Evolutionary conservation across 225 moss, liverwort and hornwort genomes (phyloP), one percentile per base, ranked within the genome.

Genomic region (Bryum argenteum): DNA sequence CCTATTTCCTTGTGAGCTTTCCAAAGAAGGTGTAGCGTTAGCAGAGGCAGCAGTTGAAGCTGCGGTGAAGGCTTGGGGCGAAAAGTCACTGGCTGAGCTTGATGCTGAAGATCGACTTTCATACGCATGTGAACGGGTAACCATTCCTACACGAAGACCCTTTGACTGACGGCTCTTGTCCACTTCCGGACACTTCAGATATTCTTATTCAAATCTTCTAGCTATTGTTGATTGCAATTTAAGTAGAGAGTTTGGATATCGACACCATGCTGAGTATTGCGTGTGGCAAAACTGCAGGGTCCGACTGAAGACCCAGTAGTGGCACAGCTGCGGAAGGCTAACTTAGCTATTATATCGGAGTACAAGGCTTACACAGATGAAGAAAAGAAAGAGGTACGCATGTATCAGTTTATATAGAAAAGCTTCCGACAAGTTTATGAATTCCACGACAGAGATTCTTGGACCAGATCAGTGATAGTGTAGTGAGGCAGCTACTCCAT

Each of bases 101-200:
- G 96, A 97, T 77, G 96, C 92, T 16, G 97, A 97, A 77, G 97
- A 97, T 68, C 81, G 89, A 43, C 88, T 97, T 67, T 97, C 97
- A 24, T 97, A 92, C 80, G 92, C 97, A 18, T 97, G 94, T 73
- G 97, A 97, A 81, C 90, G 87, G 65, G 95, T 95, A 69, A 57
- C 61, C 17, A 48, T 48, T 48, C 63, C 23, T 56, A 9, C 11
- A 5, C 48, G 58, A 69, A 33, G n/a, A n/a, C 17, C 50, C 67
- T 43, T 20, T 23, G 45, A 52, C 19, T 69, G 51, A 18, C 13
- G 28, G 69, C 26, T 51, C 72, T 15, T 70, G 39, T 50, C 45
- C n/a, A 56, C 26, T 20, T 52, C 38, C 24, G 55, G 72, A 63
- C n/a, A 28, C 19, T 5, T 17, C 48, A 54, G 44, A 28, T 48